Base-by-base conservation (phyloP, 2,329 filamentous ascomycete genomes). In the Endoconidiophora laricicola region DNA sequence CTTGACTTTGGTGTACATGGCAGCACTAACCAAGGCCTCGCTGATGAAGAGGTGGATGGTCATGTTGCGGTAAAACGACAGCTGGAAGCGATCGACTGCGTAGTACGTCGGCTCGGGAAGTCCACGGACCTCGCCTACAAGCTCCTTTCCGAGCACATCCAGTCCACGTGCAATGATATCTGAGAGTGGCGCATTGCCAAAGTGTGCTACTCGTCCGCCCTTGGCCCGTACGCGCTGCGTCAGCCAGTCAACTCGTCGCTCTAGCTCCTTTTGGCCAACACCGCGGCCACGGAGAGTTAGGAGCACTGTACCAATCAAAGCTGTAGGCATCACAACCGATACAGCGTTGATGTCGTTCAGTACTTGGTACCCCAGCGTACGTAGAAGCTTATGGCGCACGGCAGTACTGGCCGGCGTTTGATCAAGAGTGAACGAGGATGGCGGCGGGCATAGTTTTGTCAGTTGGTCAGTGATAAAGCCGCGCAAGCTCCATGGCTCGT, bases 11-110 rank as follows among this genome's bases (percentile, higher is more conserved):
- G 81, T 91, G 63, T 98, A 98, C 72, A 98, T 81, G 24, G 84
- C 84, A 3, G 81, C 86, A 54, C 86, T 91, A 20, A 96, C 86
- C 3, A 98, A 71, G 0, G 90, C 84, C 62, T 96, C 88, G 2
- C 86, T 83, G 52, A 98, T 91, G 63, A 98, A 98, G 4, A 98
- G 74, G 61, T 98, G 91, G 54, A 98, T 98, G 0, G 90, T 95
- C 91, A 96, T 96, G 65, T 98, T 98, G 48, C 91, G 81, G 66
- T 98, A 98, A 65, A 98, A 98, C 0, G 87, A 94, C 7, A 98
- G 74, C 61, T 98, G 91, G 69, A 98, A 98, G 48, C 87, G 77
- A 63, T 98, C 91, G 38, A 95, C 87, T 3, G 91, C 91, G 59
- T 86, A 94, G 64, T 86, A 96, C 0, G 91, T 96, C 16, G 86